Conservation (phyloP, 2,329 filamentous ascomycete species). For the Verruconis gallopava region DNA sequence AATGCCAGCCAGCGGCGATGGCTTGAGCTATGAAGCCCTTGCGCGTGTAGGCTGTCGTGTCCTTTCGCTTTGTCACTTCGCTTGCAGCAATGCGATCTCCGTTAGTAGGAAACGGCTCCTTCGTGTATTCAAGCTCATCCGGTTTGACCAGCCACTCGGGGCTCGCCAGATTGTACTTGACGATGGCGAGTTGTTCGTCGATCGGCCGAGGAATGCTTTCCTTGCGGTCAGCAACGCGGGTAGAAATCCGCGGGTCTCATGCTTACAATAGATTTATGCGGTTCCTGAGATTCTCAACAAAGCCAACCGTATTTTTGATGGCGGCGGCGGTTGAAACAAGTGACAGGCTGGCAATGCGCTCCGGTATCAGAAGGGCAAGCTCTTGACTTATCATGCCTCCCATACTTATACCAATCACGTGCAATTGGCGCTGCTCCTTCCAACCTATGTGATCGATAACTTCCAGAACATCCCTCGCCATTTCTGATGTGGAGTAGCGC, state of each 20-base stretch:
- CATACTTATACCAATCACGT: constrained; percentile 60
- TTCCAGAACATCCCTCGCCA: constrained; percentile 69
- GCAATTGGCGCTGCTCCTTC: constrained; percentile 43
- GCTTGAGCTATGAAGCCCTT: constrained; percentile 65
- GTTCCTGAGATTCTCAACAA: constrained; percentile 50
- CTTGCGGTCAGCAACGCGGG: neutral
- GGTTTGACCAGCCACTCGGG: constrained; percentile 47
- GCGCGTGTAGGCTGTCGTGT: constrained; percentile 43
- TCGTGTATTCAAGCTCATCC: constrained; percentile 37
- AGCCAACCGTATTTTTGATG: constrained; percentile 39
- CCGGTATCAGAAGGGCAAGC: constrained; percentile 38
- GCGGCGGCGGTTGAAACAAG: constrained; percentile 37
- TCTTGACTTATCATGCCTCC: constrained; percentile 91
- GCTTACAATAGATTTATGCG: constrained; percentile 38
- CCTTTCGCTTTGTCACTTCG: constrained; percentile 58
- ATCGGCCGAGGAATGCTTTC: constrained; percentile 50
- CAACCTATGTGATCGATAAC: constrained; percentile 57
- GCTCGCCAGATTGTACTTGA: constrained; percentile 55
- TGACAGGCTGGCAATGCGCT: constrained; percentile 35
- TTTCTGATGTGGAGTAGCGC: constrained; percentile 70
- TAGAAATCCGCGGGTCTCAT: neutral
- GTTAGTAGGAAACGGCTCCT: constrained; percentile 53
- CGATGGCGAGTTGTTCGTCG: constrained; percentile 51
- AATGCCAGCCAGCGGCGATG: constrained; percentile 66
- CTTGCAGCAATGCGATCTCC: constrained; percentile 72